Base-by-base conservation (phyloP, 148 eudicot genomes). In the Amaranthus palmeri region DNA sequence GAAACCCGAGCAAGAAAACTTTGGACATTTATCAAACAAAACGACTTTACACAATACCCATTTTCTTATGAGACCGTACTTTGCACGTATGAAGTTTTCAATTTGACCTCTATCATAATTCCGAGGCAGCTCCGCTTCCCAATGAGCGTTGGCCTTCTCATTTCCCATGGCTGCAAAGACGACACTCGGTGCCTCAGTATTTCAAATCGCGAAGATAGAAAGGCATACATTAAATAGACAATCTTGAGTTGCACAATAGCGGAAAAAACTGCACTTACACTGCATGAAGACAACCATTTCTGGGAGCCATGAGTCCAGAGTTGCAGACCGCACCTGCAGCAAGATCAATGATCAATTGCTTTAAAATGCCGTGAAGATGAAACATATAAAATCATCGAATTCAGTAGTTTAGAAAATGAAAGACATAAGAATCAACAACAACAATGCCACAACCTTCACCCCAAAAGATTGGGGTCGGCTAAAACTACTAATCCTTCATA, bases 221-320 rank as follows among this genome's bases (percentile, higher is more conserved):
- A 17, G 14, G 8, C 40, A 61, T 51, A 40, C 47, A 55, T 15
- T 52, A 43, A 9, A 25, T 47, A 25, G 6, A 45, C 3, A 25
- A 59, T 7, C 5, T 71, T 14, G 8, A 49, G 43, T 60, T 3
- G 8, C 46, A 46, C 4, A 18, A 10, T 55, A 65, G 46, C 15
- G 17, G 54, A 12, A 17, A 40, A 47, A 72, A 59, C 14, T 49
- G 57, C 62, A 73, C 87, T 79, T 75, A 87, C 93, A 67, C 73
- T 82, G 86, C 68, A 89, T 74, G 62, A 64, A 76, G 61, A 87
- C 80, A 73, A 89, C 80, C 74, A 86, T 90, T 72, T 89, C 93
- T 4, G 93, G 93, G 54, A 89, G 87, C 93, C 93, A 89, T 62
- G 86, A 86, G 74, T 89, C 93, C 54, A 89, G 75, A 18, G 87